Evolutionary conservation across 2,329 filamentous ascomycete species (phyloP), one percentile per base, ranked within the genome.

Genomic region (Paecilomyces variotii): DNA sequence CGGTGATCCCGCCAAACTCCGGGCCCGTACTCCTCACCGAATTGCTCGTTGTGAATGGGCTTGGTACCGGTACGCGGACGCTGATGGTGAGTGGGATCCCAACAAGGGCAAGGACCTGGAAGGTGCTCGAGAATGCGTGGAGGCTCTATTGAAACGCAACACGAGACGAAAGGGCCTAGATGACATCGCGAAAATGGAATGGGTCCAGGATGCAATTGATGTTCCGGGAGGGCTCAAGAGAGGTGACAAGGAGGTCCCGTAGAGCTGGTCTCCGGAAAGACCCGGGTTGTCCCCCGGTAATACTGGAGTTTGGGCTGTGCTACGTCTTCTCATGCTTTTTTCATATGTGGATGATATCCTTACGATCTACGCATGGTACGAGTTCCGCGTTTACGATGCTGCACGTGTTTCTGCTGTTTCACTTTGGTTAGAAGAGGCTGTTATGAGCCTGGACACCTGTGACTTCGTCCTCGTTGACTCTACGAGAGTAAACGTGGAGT

Each of bases 1-100:
- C 35, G 88, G 86, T 54, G 90, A 91, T 66, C 85, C 85, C 27
- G 83, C 87, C 63, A 85, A 88, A 65, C 87, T 90, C 82, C 81
- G 88, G 66, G 92, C 89, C 65, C 82, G 90, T 57, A 93, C 90
- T 0, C 93, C 89, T 56, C 94, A 99, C 71, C 87, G 92, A n/a
- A 97, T 99, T 61, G 94, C 94, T 1, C 83, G 94, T 35, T 90
- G 92, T 55, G 94, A 99, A 70, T 99, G 94, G 94, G 86, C 88
- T 54, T 99, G 94, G 94, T 86, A 91, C 61, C 85, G 89, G 60
- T 96, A 88, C 70, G 91, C 87, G 1, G 87, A 91, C 59, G 85
- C 88, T 10, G 89, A 95, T 57, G 91, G 91, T 35, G 91, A 96
- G 57, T 94, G 95, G 80, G 91, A 96, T 78, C 61, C 79, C 72